Evolutionary conservation across 331 rosid species (phyloP).

Genomic region (Telfairia occidentalis): DNA sequence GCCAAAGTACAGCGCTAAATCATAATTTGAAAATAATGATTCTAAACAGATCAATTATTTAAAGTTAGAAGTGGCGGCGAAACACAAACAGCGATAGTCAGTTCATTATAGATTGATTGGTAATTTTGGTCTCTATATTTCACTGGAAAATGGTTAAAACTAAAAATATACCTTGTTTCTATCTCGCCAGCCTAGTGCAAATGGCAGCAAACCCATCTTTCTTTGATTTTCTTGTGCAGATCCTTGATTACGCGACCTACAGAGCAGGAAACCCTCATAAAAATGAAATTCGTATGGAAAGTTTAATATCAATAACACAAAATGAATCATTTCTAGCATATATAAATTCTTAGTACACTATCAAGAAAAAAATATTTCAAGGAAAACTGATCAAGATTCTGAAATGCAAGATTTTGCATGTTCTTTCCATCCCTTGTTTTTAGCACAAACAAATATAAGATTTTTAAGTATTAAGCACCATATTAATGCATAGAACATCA

Average conservation of each 20-base stretch:
- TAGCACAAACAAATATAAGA: not conserved
- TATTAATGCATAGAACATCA: not conserved
- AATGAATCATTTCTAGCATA: constrained; percentile 1
- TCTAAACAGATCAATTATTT: not conserved
- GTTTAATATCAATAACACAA: not conserved
- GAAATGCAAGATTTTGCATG: not conserved
- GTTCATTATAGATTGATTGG: not conserved
- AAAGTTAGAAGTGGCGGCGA: not conserved
- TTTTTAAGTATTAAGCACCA: not conserved
- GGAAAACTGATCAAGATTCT: not conserved
- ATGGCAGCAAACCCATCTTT: constrained; percentile 43
- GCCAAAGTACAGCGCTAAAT: not conserved
- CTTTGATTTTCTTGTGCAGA: constrained; percentile 32
- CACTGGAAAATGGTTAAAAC: not conserved
- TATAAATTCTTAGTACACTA: not conserved
- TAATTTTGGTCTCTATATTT: not conserved
- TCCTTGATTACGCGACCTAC: constrained; percentile 34
- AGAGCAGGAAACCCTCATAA: constrained; percentile 11
- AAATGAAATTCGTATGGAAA: not conserved
- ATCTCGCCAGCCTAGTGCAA: constrained; percentile 88
- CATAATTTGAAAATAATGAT: not conserved
- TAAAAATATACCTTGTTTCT: constrained; percentile 42
- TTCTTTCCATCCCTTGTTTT: not conserved
- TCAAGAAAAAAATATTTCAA: not conserved
- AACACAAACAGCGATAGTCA: not conserved